Evolutionary conservation across 805 yeast genomes (phyloP), one percentile per base, ranked within the genome.

Genomic region (Kodamaea restingae): DNA sequence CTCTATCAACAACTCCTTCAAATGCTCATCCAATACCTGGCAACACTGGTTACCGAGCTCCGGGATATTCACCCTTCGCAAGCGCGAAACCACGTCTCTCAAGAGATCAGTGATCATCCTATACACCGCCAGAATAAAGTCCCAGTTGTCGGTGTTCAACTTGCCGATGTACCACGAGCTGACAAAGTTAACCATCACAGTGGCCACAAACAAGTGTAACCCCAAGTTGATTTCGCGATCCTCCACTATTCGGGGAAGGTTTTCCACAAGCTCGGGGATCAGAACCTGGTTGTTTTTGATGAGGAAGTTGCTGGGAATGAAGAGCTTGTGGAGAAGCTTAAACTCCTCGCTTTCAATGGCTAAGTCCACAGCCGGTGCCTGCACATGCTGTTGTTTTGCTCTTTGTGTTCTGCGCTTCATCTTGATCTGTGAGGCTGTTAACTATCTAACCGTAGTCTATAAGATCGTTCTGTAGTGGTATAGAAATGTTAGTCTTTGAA

Each of bases 171-270:
- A 48, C 52, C 52, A 48, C 32, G 49, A 41, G 24, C 29, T 38
- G 29, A 48, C 41, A 33, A 35, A 48, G 15, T 41, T 47, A 24
- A 39, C 42, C 32, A 47, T 32, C 8, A 67, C 57, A 2, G 58
- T 47, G 25, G 64, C 55, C n/a, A 67, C 43, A 39, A 68, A 62
- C 40, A 67, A 46, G 44, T 68, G 72, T 11, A 67, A 40, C 38
- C 63, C 61, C 35, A 65, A 54, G 36, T 65, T 65, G 30, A 65
- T 47, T 12, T 50, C 48, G 15, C 42, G 27, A 15, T 34, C 32
- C 18, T 48, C 47, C 7, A 63, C 52, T 5, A 66, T 39, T 4
- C 33, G 36, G 4, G 71, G 71, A 9, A 67, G 47, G 40, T 58
- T 51, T 21, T 42, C 48, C 15, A 51, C 44, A 11, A 67, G 44